These are phyloP conservation scores for Vicia villosa DNA, from an alignment of 306 rosid genomes.

Conservation along the genomic window DNA sequence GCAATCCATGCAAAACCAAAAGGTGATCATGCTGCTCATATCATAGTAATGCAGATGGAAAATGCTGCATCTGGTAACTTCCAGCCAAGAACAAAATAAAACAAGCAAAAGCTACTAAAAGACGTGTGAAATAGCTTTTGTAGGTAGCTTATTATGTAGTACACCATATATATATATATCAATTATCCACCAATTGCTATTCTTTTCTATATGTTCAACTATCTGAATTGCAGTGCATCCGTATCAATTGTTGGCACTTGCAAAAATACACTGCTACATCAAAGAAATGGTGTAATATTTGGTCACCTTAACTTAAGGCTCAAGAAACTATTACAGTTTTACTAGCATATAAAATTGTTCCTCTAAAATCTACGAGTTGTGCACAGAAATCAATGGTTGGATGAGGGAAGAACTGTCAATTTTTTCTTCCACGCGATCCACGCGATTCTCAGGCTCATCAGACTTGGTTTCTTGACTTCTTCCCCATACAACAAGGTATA, in stretches of 20 bases:
- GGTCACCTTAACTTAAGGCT: slow-evolving; percentile 16
- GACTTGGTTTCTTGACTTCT: slow-evolving; percentile 54
- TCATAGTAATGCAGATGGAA: not conserved
- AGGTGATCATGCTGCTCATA: not conserved
- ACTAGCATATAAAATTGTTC: not conserved
- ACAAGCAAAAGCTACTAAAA: not conserved
- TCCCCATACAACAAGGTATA: slow-evolving; percentile 69
- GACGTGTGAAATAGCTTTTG: not conserved
- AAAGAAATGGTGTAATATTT: slow-evolving; percentile 10
- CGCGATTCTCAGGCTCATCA: slow-evolving; percentile 26
- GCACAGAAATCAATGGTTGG: slow-evolving; percentile 46
- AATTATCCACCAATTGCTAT: not conserved
- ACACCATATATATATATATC: not conserved
- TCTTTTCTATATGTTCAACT: not conserved
- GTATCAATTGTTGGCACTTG: no score
- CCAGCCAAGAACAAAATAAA: not conserved
- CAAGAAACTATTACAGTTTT: slow-evolving; percentile 7
- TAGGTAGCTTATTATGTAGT: not conserved
- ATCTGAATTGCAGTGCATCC: no score
- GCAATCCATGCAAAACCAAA: no score
- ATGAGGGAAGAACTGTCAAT: slow-evolving; percentile 34
- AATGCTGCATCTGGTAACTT: not conserved
- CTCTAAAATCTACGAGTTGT: slow-evolving; percentile 14
- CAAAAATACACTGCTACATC: not conserved
- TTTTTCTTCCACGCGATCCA: slow-evolving; percentile 31